Evolutionary conservation across 2,329 filamentous ascomycete genomes (phyloP).

Genomic region (Akanthomyces dipterigenus): DNA sequence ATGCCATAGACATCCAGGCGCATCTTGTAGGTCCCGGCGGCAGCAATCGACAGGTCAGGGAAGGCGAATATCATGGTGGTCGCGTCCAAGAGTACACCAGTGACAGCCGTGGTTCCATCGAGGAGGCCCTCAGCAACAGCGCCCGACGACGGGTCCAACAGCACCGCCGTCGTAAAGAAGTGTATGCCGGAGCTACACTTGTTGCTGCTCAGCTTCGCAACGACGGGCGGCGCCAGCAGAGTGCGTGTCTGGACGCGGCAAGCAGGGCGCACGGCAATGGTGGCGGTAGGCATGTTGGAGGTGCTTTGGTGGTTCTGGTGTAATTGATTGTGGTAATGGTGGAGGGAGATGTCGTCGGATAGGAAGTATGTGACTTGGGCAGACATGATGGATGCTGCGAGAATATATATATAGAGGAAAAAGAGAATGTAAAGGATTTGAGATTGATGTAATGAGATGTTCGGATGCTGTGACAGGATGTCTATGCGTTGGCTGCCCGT

Average conservation of each 20-base stretch:
- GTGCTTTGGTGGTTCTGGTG: neutral
- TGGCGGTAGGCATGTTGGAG: constrained; percentile 12
- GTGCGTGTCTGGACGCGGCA: constrained; percentile 13
- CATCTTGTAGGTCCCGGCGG: constrained; percentile 20
- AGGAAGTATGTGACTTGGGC: neutral
- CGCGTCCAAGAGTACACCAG: constrained; percentile 15
- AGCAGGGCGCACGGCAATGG: constrained; percentile 22
- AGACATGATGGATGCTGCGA: neutral
- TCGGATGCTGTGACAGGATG: neutral
- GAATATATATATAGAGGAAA: neutral
- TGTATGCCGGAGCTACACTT: constrained; percentile 10
- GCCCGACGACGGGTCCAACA: constrained; percentile 16
- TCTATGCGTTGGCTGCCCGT: neutral
- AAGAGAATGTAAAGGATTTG: neutral
- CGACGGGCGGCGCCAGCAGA: constrained; percentile 19
- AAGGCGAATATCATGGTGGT: constrained; percentile 21
- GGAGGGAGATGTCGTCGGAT: neutral
- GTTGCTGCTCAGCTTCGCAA: constrained; percentile 15
- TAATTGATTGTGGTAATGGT: neutral
- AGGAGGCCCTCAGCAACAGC: constrained; percentile 17
- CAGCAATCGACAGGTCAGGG: constrained; percentile 18
- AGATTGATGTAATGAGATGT: neutral
- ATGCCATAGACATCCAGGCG: constrained; percentile 24
- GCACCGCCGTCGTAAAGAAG: constrained; percentile 23
- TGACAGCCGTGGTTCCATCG: constrained; percentile 15